A percentile compares a stretch with the other conserved stretches of the same genome.
phyloP scores from a whole-genome alignment of 768 basidiomycete species.

The Tulasnella calospora region DNA sequence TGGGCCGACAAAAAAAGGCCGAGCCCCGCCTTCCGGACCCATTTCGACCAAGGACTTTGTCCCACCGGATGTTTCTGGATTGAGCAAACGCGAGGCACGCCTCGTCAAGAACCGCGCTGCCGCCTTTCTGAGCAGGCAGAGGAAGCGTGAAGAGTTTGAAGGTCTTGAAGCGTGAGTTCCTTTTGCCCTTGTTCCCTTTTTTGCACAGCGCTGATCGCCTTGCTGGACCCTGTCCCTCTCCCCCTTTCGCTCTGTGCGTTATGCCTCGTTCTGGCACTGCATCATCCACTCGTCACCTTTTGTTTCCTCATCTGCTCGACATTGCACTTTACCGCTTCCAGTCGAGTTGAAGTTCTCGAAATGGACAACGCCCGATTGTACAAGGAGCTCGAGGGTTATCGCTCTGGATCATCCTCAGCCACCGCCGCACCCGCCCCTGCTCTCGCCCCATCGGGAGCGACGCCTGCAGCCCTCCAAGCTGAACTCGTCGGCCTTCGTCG shows the following conservation, averaged over 20 bases:
- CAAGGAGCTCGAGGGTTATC: constrained; percentile 14
- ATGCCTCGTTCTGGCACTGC: constrained; percentile 4
- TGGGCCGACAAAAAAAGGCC: constrained; percentile 43
- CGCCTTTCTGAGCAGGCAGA: constrained; percentile 83
- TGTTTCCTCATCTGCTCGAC: neutral
- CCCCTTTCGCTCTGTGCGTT: neutral
- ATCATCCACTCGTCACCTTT: neutral
- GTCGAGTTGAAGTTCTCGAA: constrained; percentile 78
- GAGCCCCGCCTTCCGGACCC: constrained; percentile 44
- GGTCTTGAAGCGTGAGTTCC: constrained; percentile 77
- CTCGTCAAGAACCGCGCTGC: constrained; percentile 90
- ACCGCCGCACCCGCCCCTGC: neutral
- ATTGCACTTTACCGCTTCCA: constrained; percentile 36
- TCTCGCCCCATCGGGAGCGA: constrained; percentile 25
- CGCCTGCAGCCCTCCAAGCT: neutral
- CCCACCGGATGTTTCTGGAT: constrained; percentile 80
- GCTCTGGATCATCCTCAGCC: neutral
- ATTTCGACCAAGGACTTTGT: constrained; percentile 74
- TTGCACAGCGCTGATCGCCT: neutral
- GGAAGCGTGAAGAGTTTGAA: constrained; percentile 90
- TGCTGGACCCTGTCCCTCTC: neutral
- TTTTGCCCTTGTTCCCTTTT: constrained; percentile 21
- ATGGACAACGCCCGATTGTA: constrained; percentile 71
- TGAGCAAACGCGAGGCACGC: constrained; percentile 85
- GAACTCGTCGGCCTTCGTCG: constrained; percentile 16